Base-by-base conservation (phyloP, 768 basidiomycete species). In the Boletus pseudopeckii region DNA sequence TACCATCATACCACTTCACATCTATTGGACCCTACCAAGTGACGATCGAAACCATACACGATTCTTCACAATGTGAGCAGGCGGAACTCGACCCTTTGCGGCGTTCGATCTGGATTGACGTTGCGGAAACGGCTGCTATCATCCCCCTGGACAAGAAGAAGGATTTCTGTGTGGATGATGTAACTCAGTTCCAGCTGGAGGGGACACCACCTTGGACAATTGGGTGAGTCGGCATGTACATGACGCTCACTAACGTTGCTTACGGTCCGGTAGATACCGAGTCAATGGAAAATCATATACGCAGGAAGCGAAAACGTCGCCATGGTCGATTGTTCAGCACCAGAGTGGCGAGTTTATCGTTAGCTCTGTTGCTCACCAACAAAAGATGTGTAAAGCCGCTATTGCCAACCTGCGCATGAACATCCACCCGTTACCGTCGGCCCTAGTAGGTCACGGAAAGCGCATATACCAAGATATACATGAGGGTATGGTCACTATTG, bases 111-210 rank as follows among this genome's bases (percentile, higher is more conserved):
- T 89, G 87, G 86, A 81, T 94, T 13, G 92, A 98, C 60, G 93
- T 98, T n/a, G 91, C 93, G 3, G 97, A 99, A 71, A 92, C 92
- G 1, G 97, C 97, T 9, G 84, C 91, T 13, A 93, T 99, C 50
- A 80, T 92, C 43, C 88, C 96, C 6, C 82, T 93, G 60, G 88
- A 89, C 61, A 75, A 85, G 52, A 79, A 83, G 52, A 78, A 78
- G 60, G 86, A 98, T 64, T 85, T 89, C 56, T 99, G 97, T 71
- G 88, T 91, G 2, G 96, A 95, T 9, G 93, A 98, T 55, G 77
- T 84, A 28, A 78, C 90, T 9, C 92, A 92, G 58, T 98, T 97
- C 78, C 86, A 95, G 65, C 76, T 99, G 15, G 92, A 97, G 70
- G 97, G 97, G 41, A 89, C 83, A 32, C 88, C 94, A 15, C 93